Base-by-base conservation (phyloP, 2,329 filamentous ascomycete species). In the Simplicillium aogashimaense region DNA sequence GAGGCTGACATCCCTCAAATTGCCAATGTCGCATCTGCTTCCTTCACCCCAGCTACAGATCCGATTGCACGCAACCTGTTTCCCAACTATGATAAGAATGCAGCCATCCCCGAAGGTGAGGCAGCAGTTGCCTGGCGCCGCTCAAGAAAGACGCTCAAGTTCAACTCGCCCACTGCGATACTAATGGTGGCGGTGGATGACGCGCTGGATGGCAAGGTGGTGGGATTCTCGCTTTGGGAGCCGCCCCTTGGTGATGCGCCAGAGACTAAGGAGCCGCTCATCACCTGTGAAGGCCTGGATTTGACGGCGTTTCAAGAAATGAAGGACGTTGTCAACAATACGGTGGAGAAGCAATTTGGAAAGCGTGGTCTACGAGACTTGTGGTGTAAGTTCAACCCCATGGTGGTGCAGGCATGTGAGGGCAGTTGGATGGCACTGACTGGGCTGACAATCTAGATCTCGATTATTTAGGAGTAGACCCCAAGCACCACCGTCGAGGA, bases 381-480 rank as follows among this genome's bases (percentile, higher is more conserved):
- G 7, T 49, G 44, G 44, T 38, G 47, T 49, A 28, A 33, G 46
- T 47, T 38, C 28, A 15, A 15, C 33, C 4, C 34, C 18, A 3
- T 9, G 9, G 13, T 28, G 34, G 7, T 11, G 16, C 7, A 15
- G 16, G 15, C 25, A n/a, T 13, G 29, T 9, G 18, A 18, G 14
- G 36, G n/a, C 29, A 15, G 11, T 10, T 13, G 14, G 4, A 29
- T 8, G 16, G 11, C 13, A 12, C 30, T 32, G 7, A 20, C 20
- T 5, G 9, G 5, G 20, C 20, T 25, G 20, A 9, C 20, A 25
- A 25, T 9, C 20, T 28, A 47, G 47, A 46, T 31, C 41, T 49
- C 17, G 46, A 48, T 37, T 43, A 42, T 18, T 29, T 49, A 3
- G 47, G 41, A 3, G 47, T 49, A n/a, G 41, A 47, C 37, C 43